Conservation (phyloP, 2,329 filamentous ascomycete genomes). For the Fusarium clavum region DNA sequence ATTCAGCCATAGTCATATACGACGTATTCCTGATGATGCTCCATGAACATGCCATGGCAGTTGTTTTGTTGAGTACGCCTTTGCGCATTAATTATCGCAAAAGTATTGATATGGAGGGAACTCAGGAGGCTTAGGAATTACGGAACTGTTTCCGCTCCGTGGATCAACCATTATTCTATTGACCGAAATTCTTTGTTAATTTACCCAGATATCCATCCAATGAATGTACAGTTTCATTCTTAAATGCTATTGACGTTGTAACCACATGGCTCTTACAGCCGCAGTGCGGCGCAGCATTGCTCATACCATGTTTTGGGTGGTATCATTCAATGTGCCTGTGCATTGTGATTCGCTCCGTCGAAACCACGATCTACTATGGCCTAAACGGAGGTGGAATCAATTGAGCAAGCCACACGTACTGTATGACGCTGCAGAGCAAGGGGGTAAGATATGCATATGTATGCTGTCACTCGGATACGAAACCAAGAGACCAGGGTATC, state of each 20-base stretch:
- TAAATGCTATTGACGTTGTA: neutral
- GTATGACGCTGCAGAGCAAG: conserved; percentile 8
- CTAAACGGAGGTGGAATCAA: conserved; percentile 12
- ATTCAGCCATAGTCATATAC: neutral
- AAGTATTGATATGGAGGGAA: neutral
- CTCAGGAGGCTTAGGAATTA: neutral
- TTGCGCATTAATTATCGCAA: neutral
- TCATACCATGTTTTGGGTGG: conserved; percentile 1
- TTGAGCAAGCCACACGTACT: conserved; percentile 17
- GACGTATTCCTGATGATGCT: neutral
- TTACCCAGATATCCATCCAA: neutral
- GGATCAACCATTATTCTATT: neutral
- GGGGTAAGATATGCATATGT: conserved; percentile 25
- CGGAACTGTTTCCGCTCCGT: conserved; percentile 12
- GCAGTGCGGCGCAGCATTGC: neutral
- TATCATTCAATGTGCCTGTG: conserved; percentile 5
- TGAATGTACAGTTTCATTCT: neutral
- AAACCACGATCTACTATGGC: neutral
- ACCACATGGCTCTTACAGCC: neutral
- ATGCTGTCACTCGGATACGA: conserved; percentile 30
- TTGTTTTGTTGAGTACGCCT: neutral
- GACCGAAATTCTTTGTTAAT: conserved; percentile 4
- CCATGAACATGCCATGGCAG: neutral
- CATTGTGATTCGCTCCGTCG: conserved; percentile 3
- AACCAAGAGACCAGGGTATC: conserved; percentile 22